Evolutionary conservation across 768 basidiomycete species (phyloP).

Genomic region (Myochromella boudieri): DNA sequence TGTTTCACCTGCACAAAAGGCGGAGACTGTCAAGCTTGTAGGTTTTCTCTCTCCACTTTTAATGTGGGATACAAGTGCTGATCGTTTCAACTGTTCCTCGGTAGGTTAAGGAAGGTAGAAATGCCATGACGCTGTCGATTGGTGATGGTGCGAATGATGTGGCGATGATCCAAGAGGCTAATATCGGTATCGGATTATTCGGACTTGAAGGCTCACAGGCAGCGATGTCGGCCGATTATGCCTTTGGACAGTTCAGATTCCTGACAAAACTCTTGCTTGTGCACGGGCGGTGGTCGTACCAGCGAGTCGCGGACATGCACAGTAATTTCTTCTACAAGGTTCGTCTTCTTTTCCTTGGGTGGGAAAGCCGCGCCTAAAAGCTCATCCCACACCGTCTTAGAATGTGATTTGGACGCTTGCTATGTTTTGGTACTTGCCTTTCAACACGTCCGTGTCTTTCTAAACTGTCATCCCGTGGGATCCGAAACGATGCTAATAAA

Average conservation of each 20-base stretch:
- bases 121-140: constrained; percentile 95
- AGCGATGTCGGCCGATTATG: constrained; percentile 98
- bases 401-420: constrained; percentile 93
- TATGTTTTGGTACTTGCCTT: constrained; percentile 93
- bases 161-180: constrained; percentile 99
- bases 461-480: constrained; percentile 1
- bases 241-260: constrained; percentile 96
- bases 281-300: constrained; percentile 97
- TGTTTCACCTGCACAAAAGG: constrained; percentile 97
- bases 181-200: constrained; percentile 91
- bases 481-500: constrained; percentile 15
- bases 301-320: constrained; percentile 95
- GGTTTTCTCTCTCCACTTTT: constrained; percentile 21
- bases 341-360: constrained; percentile 15
- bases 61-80: too few relatives aligned
- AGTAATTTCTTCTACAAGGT: constrained; percentile 99
- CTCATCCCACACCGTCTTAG: constrained; percentile 30
- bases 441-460: constrained; percentile 62
- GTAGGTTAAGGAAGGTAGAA: constrained; percentile 92
- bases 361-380: neutral
- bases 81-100: constrained; percentile 7
- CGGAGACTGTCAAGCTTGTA: constrained; percentile 91
- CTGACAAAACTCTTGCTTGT: constrained; percentile 88
- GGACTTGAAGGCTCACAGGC: constrained; percentile 97
- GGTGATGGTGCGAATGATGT: constrained; percentile 98